A percentile compares a stretch with the other conserved stretches of the same genome.
These are phyloP conservation scores for Phyllostachys edulis DNA, from an alignment of 176 grass and related monocot genomes.

Conservation along the genomic window DNA sequence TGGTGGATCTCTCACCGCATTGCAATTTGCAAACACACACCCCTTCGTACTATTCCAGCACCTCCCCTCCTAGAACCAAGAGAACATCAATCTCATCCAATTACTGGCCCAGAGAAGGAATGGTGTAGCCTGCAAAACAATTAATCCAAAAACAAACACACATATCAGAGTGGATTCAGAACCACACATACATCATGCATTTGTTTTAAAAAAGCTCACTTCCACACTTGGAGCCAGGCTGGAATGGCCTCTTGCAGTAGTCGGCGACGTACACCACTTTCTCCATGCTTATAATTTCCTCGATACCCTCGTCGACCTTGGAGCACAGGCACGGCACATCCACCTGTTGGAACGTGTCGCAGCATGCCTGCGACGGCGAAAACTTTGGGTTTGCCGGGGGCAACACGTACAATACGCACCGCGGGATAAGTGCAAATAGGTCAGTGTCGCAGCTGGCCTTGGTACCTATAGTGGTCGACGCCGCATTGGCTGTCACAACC, in stretches of 20 bases:
- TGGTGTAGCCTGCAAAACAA: not conserved
- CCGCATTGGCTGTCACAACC: not conserved
- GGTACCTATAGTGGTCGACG: not conserved
- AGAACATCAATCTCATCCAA: not conserved
- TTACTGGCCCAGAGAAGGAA: not conserved
- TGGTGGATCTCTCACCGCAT: too few relatives aligned
- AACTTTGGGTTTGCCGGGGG: not conserved
- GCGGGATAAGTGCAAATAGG: not conserved
- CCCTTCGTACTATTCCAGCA: not conserved
- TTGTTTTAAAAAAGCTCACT: not conserved
- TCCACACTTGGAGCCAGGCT: conserved; percentile 19
- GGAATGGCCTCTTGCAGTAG: conserved; percentile 28
- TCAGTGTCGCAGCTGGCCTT: not conserved
- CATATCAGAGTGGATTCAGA: not conserved
- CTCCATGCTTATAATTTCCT: conserved; percentile 35
- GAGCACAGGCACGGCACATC: conserved; percentile 29
- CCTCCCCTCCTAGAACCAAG: not conserved
- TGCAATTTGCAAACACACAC: not conserved
- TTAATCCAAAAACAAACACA: not conserved
- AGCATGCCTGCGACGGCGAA: conserved; percentile 11
- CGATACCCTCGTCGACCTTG: not conserved
- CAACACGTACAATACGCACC: conserved; percentile 17
- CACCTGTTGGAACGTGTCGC: not conserved
- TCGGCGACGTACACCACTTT: conserved; percentile 33
- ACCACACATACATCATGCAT: not conserved